Percentiles rank a stretch among this genome's conserved stretches.
These are phyloP conservation scores for Alternaria dauci DNA, from an alignment of 2,329 filamentous ascomycete genomes.

Conservation along the genomic window DNA sequence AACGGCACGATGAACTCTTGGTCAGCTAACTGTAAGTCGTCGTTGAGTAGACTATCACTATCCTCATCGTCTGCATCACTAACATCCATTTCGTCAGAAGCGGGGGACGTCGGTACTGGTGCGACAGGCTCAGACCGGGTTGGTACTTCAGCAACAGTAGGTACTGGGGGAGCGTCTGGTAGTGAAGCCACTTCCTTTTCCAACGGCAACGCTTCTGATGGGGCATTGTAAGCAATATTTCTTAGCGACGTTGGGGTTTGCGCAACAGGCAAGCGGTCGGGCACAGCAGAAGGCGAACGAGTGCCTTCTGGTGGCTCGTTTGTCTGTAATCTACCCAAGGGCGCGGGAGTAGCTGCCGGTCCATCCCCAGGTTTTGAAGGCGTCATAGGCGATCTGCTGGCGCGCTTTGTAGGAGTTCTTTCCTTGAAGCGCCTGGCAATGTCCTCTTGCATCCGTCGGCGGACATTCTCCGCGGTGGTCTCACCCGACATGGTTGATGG, in stretches of 20 bases:
- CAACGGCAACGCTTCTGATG: constrained; percentile 5
- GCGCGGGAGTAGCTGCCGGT: background rate
- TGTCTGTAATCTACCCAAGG: constrained; percentile 10
- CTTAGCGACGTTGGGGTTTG: constrained; percentile 40
- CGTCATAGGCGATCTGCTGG: constrained; percentile 5
- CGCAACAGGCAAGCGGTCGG: constrained; percentile 36
- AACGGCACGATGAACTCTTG: constrained; percentile 48
- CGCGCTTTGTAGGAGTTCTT: constrained; percentile 22
- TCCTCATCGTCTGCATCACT: constrained; percentile 33
- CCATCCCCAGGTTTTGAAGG: constrained; percentile 5
- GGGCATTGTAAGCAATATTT: constrained; percentile 31
- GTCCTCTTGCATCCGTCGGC: constrained; percentile 20
- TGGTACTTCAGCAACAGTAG: constrained; percentile 12
- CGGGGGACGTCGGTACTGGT: background rate
- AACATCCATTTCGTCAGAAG: constrained; percentile 27
- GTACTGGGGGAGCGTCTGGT: constrained; percentile 6
- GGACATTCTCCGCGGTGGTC: constrained; percentile 11
- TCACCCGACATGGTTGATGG: constrained; percentile 27
- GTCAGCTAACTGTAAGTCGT: constrained; percentile 38
- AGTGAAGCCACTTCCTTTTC: constrained; percentile 5
- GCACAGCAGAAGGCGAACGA: constrained; percentile 47
- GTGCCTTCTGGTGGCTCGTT: constrained; percentile 32
- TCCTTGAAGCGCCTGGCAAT: constrained; percentile 8
- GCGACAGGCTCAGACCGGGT: constrained; percentile 1
- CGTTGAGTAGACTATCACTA: constrained; percentile 33